These are phyloP conservation scores for Cicer cuneatum DNA, from an alignment of 306 rosid genomes.

Conservation along the genomic window DNA sequence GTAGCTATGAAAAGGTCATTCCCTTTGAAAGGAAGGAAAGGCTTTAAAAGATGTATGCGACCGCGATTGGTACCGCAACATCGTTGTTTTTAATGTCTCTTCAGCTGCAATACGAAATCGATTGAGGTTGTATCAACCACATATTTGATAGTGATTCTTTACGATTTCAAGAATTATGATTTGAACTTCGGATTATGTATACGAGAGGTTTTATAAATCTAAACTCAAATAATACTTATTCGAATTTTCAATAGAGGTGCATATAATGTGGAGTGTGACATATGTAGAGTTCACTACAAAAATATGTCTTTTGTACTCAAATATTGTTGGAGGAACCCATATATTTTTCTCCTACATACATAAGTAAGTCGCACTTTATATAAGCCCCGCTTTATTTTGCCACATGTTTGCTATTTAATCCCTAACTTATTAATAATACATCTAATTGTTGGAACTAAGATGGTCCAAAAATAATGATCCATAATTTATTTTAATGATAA, in stretches of 20 bases:
- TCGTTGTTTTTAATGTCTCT: background rate
- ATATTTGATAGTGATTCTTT: background rate
- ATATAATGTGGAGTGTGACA: background rate
- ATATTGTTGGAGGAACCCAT: too few species aligned
- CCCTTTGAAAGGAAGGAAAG: constrained; percentile 51
- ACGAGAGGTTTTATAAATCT: constrained; percentile 39
- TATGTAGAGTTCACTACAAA: background rate
- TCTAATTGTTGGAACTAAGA: too few species aligned
- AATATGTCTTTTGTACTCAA: too few species aligned
- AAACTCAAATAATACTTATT: constrained; percentile 37
- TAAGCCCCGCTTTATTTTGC: too few species aligned
- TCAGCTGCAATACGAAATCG: background rate
- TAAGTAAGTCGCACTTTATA: too few species aligned
- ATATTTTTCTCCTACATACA: too few species aligned
- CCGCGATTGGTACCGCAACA: background rate
- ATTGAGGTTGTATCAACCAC: too few species aligned
- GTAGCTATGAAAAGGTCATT: constrained; percentile 68
- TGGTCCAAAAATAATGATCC: too few species aligned
- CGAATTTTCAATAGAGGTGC: constrained; percentile 9
- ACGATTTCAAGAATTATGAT: background rate
- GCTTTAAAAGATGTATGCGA: background rate
- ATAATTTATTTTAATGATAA: too few species aligned
- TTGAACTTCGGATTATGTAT: constrained; percentile 5
- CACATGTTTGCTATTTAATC: too few species aligned
- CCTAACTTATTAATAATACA: too few species aligned